Conservation (phyloP, 768 basidiomycete species). For the Mycena rosella region DNA sequence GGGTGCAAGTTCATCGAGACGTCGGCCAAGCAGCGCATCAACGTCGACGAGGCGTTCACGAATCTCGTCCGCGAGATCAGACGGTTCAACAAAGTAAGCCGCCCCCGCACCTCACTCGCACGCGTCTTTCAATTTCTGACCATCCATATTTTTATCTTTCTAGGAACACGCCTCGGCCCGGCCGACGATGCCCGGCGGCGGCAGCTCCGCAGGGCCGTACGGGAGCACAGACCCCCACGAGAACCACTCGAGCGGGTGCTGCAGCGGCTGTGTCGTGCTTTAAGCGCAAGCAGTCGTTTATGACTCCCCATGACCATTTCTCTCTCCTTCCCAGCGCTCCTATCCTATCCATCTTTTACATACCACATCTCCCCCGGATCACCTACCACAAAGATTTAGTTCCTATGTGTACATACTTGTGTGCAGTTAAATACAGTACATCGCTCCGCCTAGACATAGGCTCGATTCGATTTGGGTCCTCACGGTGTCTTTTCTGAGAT, state of each 20-base stretch:
- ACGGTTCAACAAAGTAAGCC: constrained; percentile 88
- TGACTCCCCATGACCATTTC: constrained; percentile 23
- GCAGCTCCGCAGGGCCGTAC: constrained; percentile 63
- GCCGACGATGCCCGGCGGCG: constrained; percentile 65
- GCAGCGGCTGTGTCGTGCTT: constrained; percentile 75
- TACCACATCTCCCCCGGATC: constrained; percentile 32
- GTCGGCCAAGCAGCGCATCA: constrained; percentile 96
- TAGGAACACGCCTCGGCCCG: constrained; percentile 87
- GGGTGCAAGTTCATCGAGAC: constrained; percentile 93
- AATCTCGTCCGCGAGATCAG: constrained; percentile 95
- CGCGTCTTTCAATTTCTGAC: too few species aligned
- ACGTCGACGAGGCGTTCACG: constrained; percentile 96
- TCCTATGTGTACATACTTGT: constrained; percentile 25
- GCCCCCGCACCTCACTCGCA: neutral
- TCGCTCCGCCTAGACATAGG: constrained; percentile 14
- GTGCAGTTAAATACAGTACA: constrained; percentile 26
- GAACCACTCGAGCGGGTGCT: constrained; percentile 73
- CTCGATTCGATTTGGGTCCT: neutral
- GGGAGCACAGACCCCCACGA: constrained; percentile 61
- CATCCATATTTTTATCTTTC: constrained; percentile 28
- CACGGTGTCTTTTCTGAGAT: constrained; percentile 12
- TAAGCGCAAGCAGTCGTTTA: constrained; percentile 43
- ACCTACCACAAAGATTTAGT: constrained; percentile 17
- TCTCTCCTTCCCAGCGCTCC: constrained; percentile 18
- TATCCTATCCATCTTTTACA: constrained; percentile 24